Base-by-base conservation (phyloP, 208 protist species). In the Herpetomonas tarakana region DNA sequence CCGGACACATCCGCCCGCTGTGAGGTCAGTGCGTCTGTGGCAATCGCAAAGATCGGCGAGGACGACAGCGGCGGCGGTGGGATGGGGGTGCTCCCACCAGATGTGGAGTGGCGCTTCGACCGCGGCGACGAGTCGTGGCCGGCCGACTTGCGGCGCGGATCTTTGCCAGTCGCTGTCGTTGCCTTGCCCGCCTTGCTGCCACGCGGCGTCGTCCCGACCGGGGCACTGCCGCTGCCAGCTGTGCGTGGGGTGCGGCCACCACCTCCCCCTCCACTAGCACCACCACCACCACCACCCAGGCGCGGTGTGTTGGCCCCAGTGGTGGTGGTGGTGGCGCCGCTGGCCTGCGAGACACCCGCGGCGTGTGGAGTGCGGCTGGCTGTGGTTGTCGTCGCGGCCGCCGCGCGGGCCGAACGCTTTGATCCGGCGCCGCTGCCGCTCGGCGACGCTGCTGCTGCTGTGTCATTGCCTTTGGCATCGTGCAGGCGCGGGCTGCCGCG, bases 91-190 rank as follows among this genome's bases (percentile, higher is more conserved):
- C 35, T 41, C 35, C 35, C 35, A 6, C 35, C 35, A 41, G 35
- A 6, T 3, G 35, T 27, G 47, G 58, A 64, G 47, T 46, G 52
- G 58, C 58, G 58, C 26, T 52, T 52, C 12, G 24, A 41, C 9
- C 35, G 35, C 14, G 35, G 35, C 9, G 35, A 18, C 35, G 6
- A 6, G 35, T 41, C 35, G 35, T 41, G 6, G 35, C 35, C 35
- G 9, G 9, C 35, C 9, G 35, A 41, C 35, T 41, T 6, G 9
- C 35, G 35, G 14, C 35, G 35, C 9, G 9, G 35, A 14, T 41
- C 35, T 14, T 41, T 41, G 35, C 14, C 14, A 6, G 35, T 18
- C 35, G 35, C 35, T 6, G 35, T 18, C 9, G 35, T 41, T n/a
- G n/a, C n/a, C 35, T 41, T 41, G 35, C 35, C 35, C 35, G 35